Base-by-base conservation (phyloP, 2,329 filamentous ascomycete species). In the Epichloe coenophiala region DNA sequence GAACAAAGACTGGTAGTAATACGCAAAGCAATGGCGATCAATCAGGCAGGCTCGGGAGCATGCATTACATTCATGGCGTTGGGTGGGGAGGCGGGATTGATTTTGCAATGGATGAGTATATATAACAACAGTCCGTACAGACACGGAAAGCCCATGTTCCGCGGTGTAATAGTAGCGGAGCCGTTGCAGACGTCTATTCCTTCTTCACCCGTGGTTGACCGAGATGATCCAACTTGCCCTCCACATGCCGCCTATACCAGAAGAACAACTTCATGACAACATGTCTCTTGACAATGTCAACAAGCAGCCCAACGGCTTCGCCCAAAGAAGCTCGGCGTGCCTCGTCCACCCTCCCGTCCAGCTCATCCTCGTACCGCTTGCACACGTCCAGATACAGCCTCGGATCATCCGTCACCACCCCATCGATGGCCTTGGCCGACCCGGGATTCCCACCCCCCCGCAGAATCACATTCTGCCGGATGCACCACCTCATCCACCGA, bases 361-460 rank as follows among this genome's bases (percentile, higher is more conserved):
- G 15, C 49, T 59, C 63, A 38, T 66, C 65, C 8, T 68, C 64
- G 48, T 56, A 63, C 42, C 66, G 58, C 45, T 71, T 60, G 54
- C 77, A 80, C 2, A 88, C 74, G 43, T 83, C 75, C 23, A 81
- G 62, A 60, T 82, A 91, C 56, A 76, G 66, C 61, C 76, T 76
- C 1, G 87, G 86, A 57, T 95, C 82, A 61, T 96, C 90, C 0
- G 89, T 95, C 49, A 95, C 82, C 4, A 95, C 84, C 1, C 87
- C 90, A 58, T 95, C 86, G 1, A 95, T 69, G 33, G 65, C 9
- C 23, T 27, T 27, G 23, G 23, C 23, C 23, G 23, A 27, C 23
- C 0, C 23, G 12, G 40, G 7, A 3, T 1, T n/a, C 3, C 19
- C 19, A 2, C 19, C 17, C 13, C 13, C 33, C 42, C 2, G 19